These are phyloP conservation scores for Helenozyma baotianmanensis DNA, from an alignment of 805 yeast species.

Conservation along the genomic window DNA sequence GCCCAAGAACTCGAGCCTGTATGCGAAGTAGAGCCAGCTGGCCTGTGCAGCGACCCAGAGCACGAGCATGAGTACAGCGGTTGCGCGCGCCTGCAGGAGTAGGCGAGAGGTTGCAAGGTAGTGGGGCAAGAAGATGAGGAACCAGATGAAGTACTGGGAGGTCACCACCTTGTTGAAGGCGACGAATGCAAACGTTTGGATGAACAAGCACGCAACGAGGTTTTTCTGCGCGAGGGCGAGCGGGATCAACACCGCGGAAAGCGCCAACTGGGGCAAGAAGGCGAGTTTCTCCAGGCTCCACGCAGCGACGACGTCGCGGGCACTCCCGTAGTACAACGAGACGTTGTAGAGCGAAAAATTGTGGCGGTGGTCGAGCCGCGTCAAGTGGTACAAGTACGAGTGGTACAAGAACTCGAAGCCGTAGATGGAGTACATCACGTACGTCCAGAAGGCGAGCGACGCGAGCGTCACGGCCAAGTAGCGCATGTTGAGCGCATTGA, in stretches of 20 bases:
- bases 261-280: constrained; percentile 73
- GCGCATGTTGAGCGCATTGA: constrained; percentile 33
- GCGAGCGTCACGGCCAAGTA: constrained; percentile 30
- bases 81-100: constrained; percentile 12
- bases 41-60: constrained; percentile 74
- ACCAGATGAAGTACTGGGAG: constrained; percentile 96
- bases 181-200: constrained; percentile 43
- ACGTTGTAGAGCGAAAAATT: constrained; percentile 87
- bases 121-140: constrained; percentile 77
- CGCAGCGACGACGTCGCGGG: constrained; percentile 7
- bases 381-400: constrained; percentile 77
- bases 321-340: constrained; percentile 60
- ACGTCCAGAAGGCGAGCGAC: constrained; percentile 47
- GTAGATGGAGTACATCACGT: constrained; percentile 60
- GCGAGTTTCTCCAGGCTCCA: constrained; percentile 49
- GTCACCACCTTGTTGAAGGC: constrained; percentile 63
- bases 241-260: constrained; percentile 61
- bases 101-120: constrained; percentile 46
- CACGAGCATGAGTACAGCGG: constrained; percentile 39
- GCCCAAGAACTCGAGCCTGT: constrained; percentile 77
- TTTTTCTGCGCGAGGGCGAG: constrained; percentile 29
- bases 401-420: constrained; percentile 74
- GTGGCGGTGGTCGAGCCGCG: constrained; percentile 88
- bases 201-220: constrained; percentile 30
- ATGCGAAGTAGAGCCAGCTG: constrained; percentile 75